Conservation (phyloP, 176 grass and related monocot species). For the Phoenix dactylifera region DNA sequence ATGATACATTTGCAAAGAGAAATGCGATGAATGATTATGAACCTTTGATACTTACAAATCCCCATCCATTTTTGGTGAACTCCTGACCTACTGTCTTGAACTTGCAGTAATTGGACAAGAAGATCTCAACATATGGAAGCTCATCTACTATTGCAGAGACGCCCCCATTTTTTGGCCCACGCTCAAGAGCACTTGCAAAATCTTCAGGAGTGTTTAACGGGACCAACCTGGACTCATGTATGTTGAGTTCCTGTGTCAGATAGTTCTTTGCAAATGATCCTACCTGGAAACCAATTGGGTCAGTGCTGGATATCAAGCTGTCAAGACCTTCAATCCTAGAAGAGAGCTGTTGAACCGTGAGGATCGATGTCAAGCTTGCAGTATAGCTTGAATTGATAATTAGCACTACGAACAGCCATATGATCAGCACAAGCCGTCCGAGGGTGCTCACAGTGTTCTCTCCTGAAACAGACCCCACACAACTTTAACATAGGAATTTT, state of each 20-base stretch:
- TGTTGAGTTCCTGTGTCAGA: conserved; percentile 69
- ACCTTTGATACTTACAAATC: conserved; percentile 52
- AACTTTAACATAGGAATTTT: no score
- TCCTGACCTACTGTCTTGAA: conserved; percentile 67
- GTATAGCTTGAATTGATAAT: conserved; percentile 98
- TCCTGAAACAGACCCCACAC: conserved; percentile 29
- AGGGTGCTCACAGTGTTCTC: conserved; percentile 91
- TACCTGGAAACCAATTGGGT: conserved; percentile 72
- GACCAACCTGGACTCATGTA: conserved; percentile 44
- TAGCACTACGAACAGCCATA: conserved; percentile 91
- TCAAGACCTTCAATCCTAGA: conserved; percentile 74
- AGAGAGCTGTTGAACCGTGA: conserved; percentile 88
- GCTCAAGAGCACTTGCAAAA: conserved; percentile 60
- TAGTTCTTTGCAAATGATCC: conserved; percentile 78
- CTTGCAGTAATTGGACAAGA: conserved; percentile 75
- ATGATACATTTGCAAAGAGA: no score
- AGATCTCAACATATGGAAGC: conserved; percentile 71
- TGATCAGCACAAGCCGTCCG: conserved; percentile 61
- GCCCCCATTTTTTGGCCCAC: conserved; percentile 54
- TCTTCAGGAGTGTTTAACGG: conserved; percentile 29
- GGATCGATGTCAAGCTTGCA: conserved; percentile 84
- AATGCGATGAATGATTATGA: no score
- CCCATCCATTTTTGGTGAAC: conserved; percentile 99
- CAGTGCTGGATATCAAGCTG: conserved; percentile 42
- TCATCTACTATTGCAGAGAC: conserved; percentile 89